Conservation (phyloP, 495 filamentous ascomycete genomes). For the Talaromyces proteolyticus region DNA sequence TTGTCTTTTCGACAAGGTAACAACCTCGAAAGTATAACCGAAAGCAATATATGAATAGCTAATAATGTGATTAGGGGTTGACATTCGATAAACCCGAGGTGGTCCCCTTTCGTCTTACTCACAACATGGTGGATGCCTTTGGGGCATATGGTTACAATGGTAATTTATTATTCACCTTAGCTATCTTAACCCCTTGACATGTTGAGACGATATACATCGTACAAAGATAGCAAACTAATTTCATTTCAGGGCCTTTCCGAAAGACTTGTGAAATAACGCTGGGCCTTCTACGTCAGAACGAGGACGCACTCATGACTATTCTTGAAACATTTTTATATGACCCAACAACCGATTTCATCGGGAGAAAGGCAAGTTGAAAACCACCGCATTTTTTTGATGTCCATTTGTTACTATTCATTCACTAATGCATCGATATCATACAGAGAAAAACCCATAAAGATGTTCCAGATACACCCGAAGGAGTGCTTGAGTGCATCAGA, state of each 20-base stretch:
- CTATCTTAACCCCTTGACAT: neutral
- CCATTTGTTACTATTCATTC: slow-evolving; percentile 8
- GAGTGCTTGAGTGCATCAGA: slow-evolving; percentile 82
- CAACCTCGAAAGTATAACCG: neutral
- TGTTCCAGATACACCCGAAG: slow-evolving; percentile 80
- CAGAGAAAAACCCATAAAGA: slow-evolving; percentile 51
- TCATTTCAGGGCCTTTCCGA: slow-evolving; percentile 69
- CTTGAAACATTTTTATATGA: slow-evolving; percentile 96
- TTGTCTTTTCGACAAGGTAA: slow-evolving; percentile 92
- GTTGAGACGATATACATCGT: neutral
- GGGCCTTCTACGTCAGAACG: slow-evolving; percentile 75
- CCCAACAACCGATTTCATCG: slow-evolving; percentile 88
- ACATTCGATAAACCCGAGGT: slow-evolving; percentile 92
- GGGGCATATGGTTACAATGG: slow-evolving; percentile 85
- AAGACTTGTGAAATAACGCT: slow-evolving; percentile 85
- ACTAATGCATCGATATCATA: no score
- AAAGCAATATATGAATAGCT: slow-evolving; percentile 5
- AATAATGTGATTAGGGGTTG: slow-evolving; percentile 47
- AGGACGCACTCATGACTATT: slow-evolving; percentile 94
- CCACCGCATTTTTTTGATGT: neutral
- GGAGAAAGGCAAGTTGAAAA: slow-evolving; percentile 51
- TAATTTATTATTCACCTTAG: slow-evolving; percentile 7
- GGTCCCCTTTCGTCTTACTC: slow-evolving; percentile 96
- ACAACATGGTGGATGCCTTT: slow-evolving; percentile 97
- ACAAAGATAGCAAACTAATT: slow-evolving; percentile 8